Conservation (phyloP, 768 basidiomycete species). For the Pleurotus tuber-regium region DNA sequence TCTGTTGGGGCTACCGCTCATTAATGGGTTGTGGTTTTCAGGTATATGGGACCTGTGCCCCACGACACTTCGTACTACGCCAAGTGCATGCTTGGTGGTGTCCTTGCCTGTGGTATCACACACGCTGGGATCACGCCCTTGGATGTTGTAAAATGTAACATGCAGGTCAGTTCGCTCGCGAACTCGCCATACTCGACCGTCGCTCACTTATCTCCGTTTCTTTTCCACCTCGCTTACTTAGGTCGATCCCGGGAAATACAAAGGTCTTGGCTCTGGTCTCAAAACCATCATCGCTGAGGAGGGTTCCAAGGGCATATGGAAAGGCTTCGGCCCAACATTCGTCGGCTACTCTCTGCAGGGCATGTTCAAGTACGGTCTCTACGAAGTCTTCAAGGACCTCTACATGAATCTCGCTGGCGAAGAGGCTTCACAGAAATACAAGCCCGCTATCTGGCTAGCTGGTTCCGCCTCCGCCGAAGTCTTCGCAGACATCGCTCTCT, state of each 20-base stretch:
- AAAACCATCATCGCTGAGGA: conserved; percentile 73
- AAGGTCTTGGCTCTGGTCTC: conserved; percentile 59
- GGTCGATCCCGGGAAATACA: conserved; percentile 79
- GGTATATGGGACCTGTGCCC: conserved; percentile 69
- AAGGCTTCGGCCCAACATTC: conserved; percentile 91
- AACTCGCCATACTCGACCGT: background rate
- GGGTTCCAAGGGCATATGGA: conserved; percentile 86
- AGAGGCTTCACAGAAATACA: conserved; percentile 75
- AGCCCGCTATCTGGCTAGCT: conserved; percentile 89
- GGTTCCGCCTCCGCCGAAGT: conserved; percentile 94
- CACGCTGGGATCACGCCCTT: conserved; percentile 87
- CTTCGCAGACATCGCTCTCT: conserved; percentile 94
- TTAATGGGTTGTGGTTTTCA: conserved; percentile 23
- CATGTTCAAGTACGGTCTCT: conserved; percentile 98
- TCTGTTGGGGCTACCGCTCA: conserved; percentile 4
- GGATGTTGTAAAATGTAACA: conserved; percentile 89
- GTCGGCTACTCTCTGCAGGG: conserved; percentile 95
- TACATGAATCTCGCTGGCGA: conserved; percentile 91
- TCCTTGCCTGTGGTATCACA: conserved; percentile 83
- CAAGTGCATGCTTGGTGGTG: conserved; percentile 88
- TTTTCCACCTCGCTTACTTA: no score
- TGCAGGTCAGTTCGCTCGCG: conserved; percentile 59
- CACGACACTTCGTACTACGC: conserved; percentile 76
- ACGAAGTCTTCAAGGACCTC: conserved; percentile 92
- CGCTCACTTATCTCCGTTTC: conserved; percentile 7